Evolutionary conservation across 257 asterid genomes (phyloP).

Genomic region (Asclepias syriaca): DNA sequence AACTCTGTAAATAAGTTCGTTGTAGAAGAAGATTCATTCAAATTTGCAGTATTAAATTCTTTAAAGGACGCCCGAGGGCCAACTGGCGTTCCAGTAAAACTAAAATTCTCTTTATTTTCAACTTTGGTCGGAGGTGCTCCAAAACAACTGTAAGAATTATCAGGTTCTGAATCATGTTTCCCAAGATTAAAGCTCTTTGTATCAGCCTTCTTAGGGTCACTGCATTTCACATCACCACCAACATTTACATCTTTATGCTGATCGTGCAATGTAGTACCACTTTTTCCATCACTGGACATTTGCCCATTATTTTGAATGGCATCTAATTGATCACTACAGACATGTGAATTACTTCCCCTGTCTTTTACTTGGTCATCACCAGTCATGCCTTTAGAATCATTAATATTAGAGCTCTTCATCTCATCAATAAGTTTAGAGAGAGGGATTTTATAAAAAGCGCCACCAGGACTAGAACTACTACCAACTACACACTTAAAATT

Average conservation of each 20-base stretch:
- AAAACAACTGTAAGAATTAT: slow-evolving; percentile 15
- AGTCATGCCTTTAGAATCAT: slow-evolving; percentile 27
- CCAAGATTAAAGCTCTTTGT: slow-evolving; percentile 3
- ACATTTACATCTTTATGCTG: slow-evolving; percentile 14
- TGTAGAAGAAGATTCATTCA: slow-evolving; percentile 34
- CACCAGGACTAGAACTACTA: slow-evolving; percentile 24
- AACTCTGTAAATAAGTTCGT: slow-evolving; percentile 24
- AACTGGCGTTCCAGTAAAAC: slow-evolving; percentile 27
- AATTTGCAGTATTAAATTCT: slow-evolving; percentile 34
- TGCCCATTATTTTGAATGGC: slow-evolving; percentile 33
- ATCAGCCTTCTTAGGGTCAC: slow-evolving; percentile 15
- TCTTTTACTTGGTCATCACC: slow-evolving; percentile 26
- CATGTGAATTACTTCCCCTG: slow-evolving; percentile 18
- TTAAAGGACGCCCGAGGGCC: slow-evolving; percentile 32
- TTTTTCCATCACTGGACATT: slow-evolving; percentile 18
- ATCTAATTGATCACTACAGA: slow-evolving; percentile 27
- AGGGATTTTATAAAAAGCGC: slow-evolving; percentile 32
- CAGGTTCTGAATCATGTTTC: slow-evolving; percentile 5
- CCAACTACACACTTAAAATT: slow-evolving; percentile 25
- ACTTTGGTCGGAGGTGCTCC: slow-evolving; percentile 33
- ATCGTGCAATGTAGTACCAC: slow-evolving; percentile 10
- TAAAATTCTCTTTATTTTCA: slow-evolving; percentile 33
- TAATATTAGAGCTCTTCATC: slow-evolving; percentile 55
- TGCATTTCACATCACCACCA: slow-evolving; percentile 11
- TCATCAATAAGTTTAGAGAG: slow-evolving; percentile 39